Percentiles rank a stretch among this genome's conserved stretches.
Conservation (phyloP, 2,329 filamentous ascomycete species). For the Clarireedia paspali region DNA sequence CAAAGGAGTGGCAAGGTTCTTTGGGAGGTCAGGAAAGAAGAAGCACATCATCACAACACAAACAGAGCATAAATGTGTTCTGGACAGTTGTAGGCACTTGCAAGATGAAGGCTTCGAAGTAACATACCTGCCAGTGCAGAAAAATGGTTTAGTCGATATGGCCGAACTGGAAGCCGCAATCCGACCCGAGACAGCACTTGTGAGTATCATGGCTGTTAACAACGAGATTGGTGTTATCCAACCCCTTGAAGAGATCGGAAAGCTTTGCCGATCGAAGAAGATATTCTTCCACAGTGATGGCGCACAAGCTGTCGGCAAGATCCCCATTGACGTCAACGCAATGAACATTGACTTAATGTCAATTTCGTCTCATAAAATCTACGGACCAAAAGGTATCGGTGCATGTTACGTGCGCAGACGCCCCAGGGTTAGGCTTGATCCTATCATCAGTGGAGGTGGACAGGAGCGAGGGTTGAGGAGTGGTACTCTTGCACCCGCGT, state of each 20-base stretch:
- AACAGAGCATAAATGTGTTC: slow-evolving; percentile 97
- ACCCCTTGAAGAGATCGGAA: slow-evolving; percentile 86
- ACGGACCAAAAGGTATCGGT: slow-evolving; percentile 93
- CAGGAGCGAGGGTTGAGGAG: slow-evolving; percentile 93
- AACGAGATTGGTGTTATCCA: slow-evolving; percentile 99
- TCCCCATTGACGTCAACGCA: slow-evolving; percentile 90
- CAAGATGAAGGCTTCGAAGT: slow-evolving; percentile 95
- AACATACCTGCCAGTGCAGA: slow-evolving; percentile 90
- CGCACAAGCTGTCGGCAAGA: slow-evolving; percentile 97
- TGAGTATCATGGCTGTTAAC: slow-evolving; percentile 98
- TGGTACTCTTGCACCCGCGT: slow-evolving; percentile 81
- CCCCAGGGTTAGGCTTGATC: slow-evolving; percentile 87
- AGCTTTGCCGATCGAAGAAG: slow-evolving; percentile 83
- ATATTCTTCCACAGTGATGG: slow-evolving; percentile 97
- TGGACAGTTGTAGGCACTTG: slow-evolving; percentile 93
- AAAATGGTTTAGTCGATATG: slow-evolving; percentile 78
- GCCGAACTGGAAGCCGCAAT: slow-evolving; percentile 82
- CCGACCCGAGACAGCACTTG: slow-evolving; percentile 79
- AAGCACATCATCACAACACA: slow-evolving; percentile 96
- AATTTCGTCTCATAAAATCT: slow-evolving; percentile 97
- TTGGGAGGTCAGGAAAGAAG: slow-evolving; percentile 89
- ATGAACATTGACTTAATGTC: slow-evolving; percentile 99
- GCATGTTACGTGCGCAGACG: slow-evolving; percentile 92
- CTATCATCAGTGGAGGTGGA: slow-evolving; percentile 91
- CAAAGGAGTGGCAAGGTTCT: slow-evolving; percentile 95